Evolutionary conservation across 2,329 filamentous ascomycete species (phyloP), one percentile per base, ranked within the genome.

Genomic region (Penicillium verrucosum): DNA sequence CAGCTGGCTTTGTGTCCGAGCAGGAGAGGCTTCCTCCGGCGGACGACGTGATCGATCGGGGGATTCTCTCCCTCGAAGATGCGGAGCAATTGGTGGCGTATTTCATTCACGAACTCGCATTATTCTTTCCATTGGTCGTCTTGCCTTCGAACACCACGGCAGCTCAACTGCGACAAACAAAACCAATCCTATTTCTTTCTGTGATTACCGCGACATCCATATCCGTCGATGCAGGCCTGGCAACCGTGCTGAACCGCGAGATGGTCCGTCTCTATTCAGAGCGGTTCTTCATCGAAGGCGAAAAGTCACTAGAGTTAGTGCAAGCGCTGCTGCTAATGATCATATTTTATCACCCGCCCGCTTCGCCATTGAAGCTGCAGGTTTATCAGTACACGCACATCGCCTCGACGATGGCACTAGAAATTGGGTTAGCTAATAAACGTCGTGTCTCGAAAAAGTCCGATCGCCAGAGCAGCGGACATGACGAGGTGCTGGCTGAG

Each of bases 161-260:
- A 16, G 59, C 62, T 11, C 69, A 69, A 21, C 50, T 73, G 49
- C 69, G 71, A 51, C 62, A 63, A 21, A 63, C 66, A 37, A 86
- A 83, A 67, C 89, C 89, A 1, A 79, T 83, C 2, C 77, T 92
- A 9, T 91, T 91, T 66, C 78, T 89, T n/a, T 80, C 88, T 30
- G 78, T 91, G 65, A 83, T 92, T 73, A 83, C 87, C 0, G 85
- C 84, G 9, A 82, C 87, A 5, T 81, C 85, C 5, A 83, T 83
- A 10, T 82, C 86, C 60, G 77, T 78, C 21, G 25, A 76, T 82
- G 55, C 65, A 5, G 67, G 71, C 3, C 62, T 82, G 5, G 78
- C 79, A 38, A 70, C 70, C 8, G 64, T 67, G 27, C 70, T 82
- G 37, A 80, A 80, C 51, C 75, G 75, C 38, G 80, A 82, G 61